phyloP scores from a whole-genome alignment of 108 stramenopile genomes.

The Craspedostauros australis region DNA sequence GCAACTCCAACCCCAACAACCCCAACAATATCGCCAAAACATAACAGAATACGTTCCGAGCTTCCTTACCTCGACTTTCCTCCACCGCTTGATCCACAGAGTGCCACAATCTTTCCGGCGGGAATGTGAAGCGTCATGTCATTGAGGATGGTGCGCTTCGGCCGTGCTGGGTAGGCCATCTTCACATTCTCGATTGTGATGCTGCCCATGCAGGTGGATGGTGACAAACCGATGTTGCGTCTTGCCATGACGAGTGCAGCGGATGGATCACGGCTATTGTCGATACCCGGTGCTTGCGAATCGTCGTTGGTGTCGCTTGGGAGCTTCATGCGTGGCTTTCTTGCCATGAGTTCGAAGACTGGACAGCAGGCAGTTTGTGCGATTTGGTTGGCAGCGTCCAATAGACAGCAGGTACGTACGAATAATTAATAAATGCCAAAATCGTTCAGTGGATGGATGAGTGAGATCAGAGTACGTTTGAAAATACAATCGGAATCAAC shows the following conservation, averaged over 20 bases:
- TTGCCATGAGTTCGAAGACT: slow-evolving; percentile 66
- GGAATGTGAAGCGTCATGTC: slow-evolving; percentile 37
- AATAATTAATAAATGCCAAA: too few species aligned
- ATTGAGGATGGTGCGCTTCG: slow-evolving; percentile 43
- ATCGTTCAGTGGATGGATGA: too few species aligned
- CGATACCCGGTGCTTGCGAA: too few species aligned
- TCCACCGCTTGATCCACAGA: slow-evolving; percentile 80
- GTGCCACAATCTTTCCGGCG: slow-evolving; percentile 58
- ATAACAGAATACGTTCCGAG: not conserved
- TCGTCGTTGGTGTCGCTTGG: not conserved
- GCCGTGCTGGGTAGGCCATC: slow-evolving; percentile 58
- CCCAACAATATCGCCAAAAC: slow-evolving; percentile 11
- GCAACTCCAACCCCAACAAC: too few species aligned
- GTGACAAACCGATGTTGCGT: slow-evolving; percentile 36
- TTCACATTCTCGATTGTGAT: slow-evolving; percentile 39
- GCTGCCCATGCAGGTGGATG: slow-evolving; percentile 34
- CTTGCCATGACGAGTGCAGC: too few species aligned
- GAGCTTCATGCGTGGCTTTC: slow-evolving; percentile 31
- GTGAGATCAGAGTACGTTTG: too few species aligned
- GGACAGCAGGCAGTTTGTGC: too few species aligned
- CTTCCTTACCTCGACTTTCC: slow-evolving; percentile 51
- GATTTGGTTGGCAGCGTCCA: too few species aligned
- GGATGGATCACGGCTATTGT: too few species aligned
- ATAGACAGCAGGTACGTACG: too few species aligned
- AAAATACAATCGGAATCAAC: too few species aligned